A percentile compares a stretch with the other conserved stretches of the same genome.
phyloP scores from a whole-genome alignment of 805 yeast species.

The Crinitomyces ghanaensis region DNA sequence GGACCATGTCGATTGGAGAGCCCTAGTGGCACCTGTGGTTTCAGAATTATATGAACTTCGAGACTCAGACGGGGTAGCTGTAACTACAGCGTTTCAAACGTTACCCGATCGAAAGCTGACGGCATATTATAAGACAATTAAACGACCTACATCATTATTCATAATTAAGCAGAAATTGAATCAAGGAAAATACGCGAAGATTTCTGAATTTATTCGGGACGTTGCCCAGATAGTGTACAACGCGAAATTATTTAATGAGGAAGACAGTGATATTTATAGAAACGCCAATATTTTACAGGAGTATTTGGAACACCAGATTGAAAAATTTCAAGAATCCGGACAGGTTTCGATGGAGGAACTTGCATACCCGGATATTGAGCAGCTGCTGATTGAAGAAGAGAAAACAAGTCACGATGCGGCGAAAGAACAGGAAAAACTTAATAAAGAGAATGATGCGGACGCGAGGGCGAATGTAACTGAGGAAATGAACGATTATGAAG shows the following conservation, averaged over 20 bases:
- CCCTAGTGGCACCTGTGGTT: too few species aligned
- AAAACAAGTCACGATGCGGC: conserved; percentile 5
- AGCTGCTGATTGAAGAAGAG: conserved; percentile 12
- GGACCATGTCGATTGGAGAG: too few species aligned
- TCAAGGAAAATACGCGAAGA: conserved; percentile 40
- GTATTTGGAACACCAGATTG: conserved; percentile 36
- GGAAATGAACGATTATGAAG: conserved; percentile 14
- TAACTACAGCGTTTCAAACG: conserved; percentile 50
- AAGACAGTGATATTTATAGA: conserved; percentile 51
- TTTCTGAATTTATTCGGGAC: conserved; percentile 65
- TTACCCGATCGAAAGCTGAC: conserved; percentile 63
- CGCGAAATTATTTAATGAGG: conserved; percentile 73
- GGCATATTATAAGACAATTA: conserved; percentile 71
- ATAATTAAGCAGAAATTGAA: conserved; percentile 50
- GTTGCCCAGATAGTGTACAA: conserved; percentile 82
- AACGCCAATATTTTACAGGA: conserved; percentile 54
- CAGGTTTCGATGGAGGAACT: conserved; percentile 28
- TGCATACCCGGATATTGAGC: conserved; percentile 42
- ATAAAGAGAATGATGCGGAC: too few species aligned
- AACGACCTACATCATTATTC: conserved; percentile 71
- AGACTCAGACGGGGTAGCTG: too few species aligned
- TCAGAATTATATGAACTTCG: too few species aligned
- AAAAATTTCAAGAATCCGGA: conserved; percentile 36
- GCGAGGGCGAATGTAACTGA: conserved; percentile 6
- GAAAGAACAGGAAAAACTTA: too few species aligned